A percentile compares a stretch with the other conserved stretches of the same genome.
Conservation (phyloP, 352 stramenopile species). For the Phytophthora kernoviae region DNA sequence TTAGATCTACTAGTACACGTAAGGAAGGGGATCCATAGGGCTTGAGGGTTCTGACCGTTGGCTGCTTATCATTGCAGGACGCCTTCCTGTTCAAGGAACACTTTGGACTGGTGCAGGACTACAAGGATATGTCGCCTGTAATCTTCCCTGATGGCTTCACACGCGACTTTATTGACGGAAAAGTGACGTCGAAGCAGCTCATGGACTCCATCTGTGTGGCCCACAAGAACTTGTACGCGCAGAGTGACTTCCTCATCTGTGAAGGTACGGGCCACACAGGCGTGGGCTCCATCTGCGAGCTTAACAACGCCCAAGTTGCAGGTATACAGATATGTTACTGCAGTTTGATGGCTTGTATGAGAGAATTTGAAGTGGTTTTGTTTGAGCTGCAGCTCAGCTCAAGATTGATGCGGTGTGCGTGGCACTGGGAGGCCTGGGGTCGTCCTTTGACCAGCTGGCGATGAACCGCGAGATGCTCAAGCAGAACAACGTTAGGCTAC, state of each 20-base stretch:
- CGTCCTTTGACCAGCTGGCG: conserved; percentile 85
- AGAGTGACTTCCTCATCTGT: conserved; percentile 94
- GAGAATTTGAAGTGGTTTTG: conserved; percentile 6
- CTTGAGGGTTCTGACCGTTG: conserved; percentile 4
- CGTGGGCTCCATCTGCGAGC: conserved; percentile 91
- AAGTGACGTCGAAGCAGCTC: conserved; percentile 88
- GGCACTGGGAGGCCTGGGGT: conserved; percentile 77
- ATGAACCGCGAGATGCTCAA: conserved; percentile 87
- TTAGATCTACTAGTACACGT: background rate
- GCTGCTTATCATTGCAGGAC: conserved; percentile 55
- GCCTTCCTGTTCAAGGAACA: conserved; percentile 96
- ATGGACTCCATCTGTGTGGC: conserved; percentile 79
- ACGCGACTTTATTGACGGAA: conserved; percentile 96
- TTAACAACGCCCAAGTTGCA: conserved; percentile 91
- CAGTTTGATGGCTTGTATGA: background rate
- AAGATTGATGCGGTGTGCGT: conserved; percentile 85
- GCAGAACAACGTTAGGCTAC: conserved; percentile 76
- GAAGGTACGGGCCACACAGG: conserved; percentile 95
- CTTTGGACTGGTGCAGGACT: conserved; percentile 96
- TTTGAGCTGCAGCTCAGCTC: conserved; percentile 58
- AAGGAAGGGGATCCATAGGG: background rate
- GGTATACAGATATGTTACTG: conserved; percentile 34
- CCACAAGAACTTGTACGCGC: conserved; percentile 77
- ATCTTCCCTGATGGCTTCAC: conserved; percentile 98
- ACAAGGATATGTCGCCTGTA: conserved; percentile 97